A percentile compares a stretch with the other conserved stretches of the same genome.
Conservation (phyloP, 495 filamentous ascomycete species). For the Annulohypoxylon maeteangense region DNA sequence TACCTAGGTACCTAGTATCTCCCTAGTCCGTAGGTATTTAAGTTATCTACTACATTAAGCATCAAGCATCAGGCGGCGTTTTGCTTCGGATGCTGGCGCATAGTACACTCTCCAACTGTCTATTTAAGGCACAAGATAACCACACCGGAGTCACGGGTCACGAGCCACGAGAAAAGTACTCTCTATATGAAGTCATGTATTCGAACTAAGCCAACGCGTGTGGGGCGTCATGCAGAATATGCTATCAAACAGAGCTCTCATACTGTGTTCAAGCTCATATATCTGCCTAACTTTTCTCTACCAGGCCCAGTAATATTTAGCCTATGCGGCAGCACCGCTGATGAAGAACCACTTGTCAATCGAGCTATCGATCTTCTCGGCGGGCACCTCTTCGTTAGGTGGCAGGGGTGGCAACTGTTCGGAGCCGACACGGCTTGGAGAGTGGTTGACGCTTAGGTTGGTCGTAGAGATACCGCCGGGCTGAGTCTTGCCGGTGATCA, state of each 20-base stretch:
- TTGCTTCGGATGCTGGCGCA: conserved; percentile 41
- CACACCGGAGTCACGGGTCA: neutral
- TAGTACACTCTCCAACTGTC: neutral
- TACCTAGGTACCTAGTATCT: neutral
- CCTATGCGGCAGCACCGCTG: conserved; percentile 91
- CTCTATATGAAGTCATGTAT: conserved; percentile 10
- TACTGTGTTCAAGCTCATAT: conserved; percentile 17
- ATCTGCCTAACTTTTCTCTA: conserved; percentile 44
- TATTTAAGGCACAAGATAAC: neutral
- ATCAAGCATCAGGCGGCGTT: conserved; percentile 47
- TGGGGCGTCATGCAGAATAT: conserved; percentile 10
- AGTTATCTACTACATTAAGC: neutral
- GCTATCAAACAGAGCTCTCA: conserved; percentile 23
- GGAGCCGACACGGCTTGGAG: conserved; percentile 70
- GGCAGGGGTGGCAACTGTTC: conserved; percentile 77
- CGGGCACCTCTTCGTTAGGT: conserved; percentile 75
- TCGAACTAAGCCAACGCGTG: conserved; percentile 22
- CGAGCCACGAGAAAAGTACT: neutral
- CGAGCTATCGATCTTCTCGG: conserved; percentile 91
- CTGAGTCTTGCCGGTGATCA: conserved; percentile 87
- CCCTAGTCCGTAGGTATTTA: neutral
- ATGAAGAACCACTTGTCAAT: conserved; percentile 99
- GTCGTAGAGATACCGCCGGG: conserved; percentile 80
- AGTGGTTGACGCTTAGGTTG: conserved; percentile 79
- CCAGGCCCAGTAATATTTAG: conserved; percentile 28